These are phyloP conservation scores for Collybia mongolica DNA, from an alignment of 768 basidiomycete species.

Conservation along the genomic window DNA sequence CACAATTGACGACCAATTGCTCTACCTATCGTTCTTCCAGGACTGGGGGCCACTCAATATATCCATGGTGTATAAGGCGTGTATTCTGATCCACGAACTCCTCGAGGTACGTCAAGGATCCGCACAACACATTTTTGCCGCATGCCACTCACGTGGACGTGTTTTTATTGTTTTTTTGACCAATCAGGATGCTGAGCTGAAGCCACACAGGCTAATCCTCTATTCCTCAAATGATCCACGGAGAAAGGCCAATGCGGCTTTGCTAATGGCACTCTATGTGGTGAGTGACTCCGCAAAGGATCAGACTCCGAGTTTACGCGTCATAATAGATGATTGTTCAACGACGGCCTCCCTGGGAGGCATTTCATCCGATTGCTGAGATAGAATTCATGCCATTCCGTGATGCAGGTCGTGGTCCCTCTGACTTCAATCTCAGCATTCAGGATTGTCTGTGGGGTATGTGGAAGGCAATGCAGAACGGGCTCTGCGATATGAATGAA, in stretches of 20 bases:
- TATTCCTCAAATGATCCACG: slow-evolving; percentile 87
- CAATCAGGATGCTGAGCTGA: slow-evolving; percentile 69
- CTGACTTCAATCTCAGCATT: slow-evolving; percentile 91
- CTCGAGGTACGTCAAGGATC: slow-evolving; percentile 55
- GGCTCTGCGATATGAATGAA: slow-evolving; percentile 90
- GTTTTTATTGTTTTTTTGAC: slow-evolving; percentile 12
- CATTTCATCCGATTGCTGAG: slow-evolving; percentile 91
- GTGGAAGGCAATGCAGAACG: slow-evolving; percentile 90
- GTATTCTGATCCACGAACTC: slow-evolving; percentile 88
- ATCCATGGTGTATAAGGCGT: slow-evolving; percentile 91
- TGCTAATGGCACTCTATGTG: slow-evolving; percentile 91
- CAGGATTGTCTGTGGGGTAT: slow-evolving; percentile 90
- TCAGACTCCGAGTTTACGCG: slow-evolving; percentile 2
- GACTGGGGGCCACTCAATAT: slow-evolving; percentile 94
- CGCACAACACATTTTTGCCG: slow-evolving; percentile 22
- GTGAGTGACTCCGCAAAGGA: slow-evolving; percentile 45
- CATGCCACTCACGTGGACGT: slow-evolving; percentile 40
- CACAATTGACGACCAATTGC: slow-evolving; percentile 88
- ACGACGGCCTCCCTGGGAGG: slow-evolving; percentile 88
- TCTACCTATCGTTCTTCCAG: slow-evolving; percentile 92
- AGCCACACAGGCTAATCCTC: slow-evolving; percentile 75
- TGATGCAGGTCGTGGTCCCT: slow-evolving; percentile 90
- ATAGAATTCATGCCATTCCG: slow-evolving; percentile 94
- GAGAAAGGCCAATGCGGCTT: slow-evolving; percentile 89
- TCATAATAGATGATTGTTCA: slow-evolving; percentile 83